Evolutionary conservation across 805 yeast species (phyloP), one percentile per base, ranked within the genome.

Genomic region (Metschnikowia bowlesiae): DNA sequence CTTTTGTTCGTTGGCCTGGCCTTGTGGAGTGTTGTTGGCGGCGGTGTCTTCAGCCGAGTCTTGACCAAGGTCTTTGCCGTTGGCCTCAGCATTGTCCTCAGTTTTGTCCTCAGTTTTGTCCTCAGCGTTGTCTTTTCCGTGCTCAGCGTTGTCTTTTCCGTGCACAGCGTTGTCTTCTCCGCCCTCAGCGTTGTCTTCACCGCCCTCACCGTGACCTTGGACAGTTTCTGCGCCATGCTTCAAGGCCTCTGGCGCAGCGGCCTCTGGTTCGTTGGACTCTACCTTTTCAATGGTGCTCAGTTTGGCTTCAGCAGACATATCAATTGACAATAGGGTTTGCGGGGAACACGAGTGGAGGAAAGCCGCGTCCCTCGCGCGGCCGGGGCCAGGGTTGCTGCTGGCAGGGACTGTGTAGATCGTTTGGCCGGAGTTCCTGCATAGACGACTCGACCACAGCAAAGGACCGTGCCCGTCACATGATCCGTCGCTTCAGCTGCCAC

Each of bases 171-270:
- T 16, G 18, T 16, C 18, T 16, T 16, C 18, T 16, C 18, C 18
- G 18, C 2, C 3, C 18, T 16, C 18, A 22, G 22, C 22, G 5
- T 4, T 4, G 22, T 22, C 22, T 22, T 22, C 22, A 1, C 22
- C 22, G 22, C 5, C 5, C 22, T 4, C 22, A 22, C 22, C 22
- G 22, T 22, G 22, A 22, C 22, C 22, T 22, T 3, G 22, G 22
- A 4, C 22, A 22, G 5, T 22, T 22, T 22, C 22, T 22, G 22
- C 22, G 5, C 22, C 22, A 22, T 22, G 22, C 22, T 22, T 22
- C 22, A 22, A 22, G 57, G 34, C 31, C 45, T 42, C 53, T 32
- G 46, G 50, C 36, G 46, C 43, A 9, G 39, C 38, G 28, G 35
- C 38, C 26, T 50, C 56, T 28, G 47, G 43, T 31, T 36, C 51